Conservation (phyloP, 345 rosid species). For the Gossypium longicalyx region DNA sequence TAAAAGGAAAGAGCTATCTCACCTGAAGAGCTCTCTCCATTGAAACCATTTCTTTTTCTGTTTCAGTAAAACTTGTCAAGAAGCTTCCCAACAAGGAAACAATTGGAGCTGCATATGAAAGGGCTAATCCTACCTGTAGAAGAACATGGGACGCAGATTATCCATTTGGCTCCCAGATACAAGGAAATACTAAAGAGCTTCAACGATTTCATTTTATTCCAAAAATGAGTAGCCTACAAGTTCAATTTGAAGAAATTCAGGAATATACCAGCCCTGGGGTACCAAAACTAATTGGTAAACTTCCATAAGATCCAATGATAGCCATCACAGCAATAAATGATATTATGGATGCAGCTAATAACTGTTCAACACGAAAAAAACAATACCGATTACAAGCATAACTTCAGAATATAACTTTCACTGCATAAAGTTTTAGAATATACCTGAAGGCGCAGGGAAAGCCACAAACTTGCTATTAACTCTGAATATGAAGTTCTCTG, state of each 20-base stretch:
- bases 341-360: constrained; percentile 70
- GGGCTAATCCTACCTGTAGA: constrained; percentile 83
- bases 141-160: neutral
- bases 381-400: neutral
- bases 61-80: constrained; percentile 87
- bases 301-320: constrained; percentile 61
- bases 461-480: constrained; percentile 85
- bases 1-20: constrained; percentile 4
- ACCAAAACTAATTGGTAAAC: constrained; percentile 62
- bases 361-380: constrained; percentile 37
- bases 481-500: constrained; percentile 82
- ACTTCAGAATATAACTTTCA: neutral
- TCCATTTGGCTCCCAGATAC: neutral
- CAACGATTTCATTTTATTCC: constrained; percentile 4
- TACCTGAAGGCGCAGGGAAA: constrained; percentile 97
- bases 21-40: constrained; percentile 89
- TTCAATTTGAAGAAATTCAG: constrained; percentile 13
- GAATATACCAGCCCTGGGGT: constrained; percentile 83
- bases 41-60: constrained; percentile 95
- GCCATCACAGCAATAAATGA: constrained; percentile 76
- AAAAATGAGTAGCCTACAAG: neutral
- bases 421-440: neutral
- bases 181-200: neutral
- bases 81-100: constrained; percentile 85
- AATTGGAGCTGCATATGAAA: constrained; percentile 82